Base-by-base conservation (phyloP, 2,329 filamentous ascomycete species). In the Fusarium cicatricum region DNA sequence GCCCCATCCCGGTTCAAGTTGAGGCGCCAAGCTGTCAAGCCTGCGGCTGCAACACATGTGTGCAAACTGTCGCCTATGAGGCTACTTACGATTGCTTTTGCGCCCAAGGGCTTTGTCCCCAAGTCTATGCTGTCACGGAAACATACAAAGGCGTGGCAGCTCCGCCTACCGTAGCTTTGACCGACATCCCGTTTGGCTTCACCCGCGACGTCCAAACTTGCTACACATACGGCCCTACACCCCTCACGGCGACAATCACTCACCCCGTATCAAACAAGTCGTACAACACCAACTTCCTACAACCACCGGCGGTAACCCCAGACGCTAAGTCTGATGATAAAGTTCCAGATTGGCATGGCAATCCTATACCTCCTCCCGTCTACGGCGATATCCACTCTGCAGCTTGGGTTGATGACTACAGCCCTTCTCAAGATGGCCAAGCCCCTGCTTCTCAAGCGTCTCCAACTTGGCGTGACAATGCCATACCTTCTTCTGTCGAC, bases 201-300 rank as follows among this genome's bases (percentile, higher is more conserved):
- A 62, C 58, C 0, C 58, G 42, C 32, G 59, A 62, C 15, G 41
- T 62, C 12, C 58, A 62, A 31, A 62, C 59, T 12, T 62, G 59
- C 21, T 47, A 21, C 9, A 47, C 37, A 11, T 62, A 59, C 14
- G 59, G 59, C 4, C 38, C 59, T 34, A 41, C 41, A 33, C 49
- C 59, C 11, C 15, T 62, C 14, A 55, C 49, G 17, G 58, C 59
- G 2, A 62, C 59, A 11, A 62, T 62, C 41, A 62, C 59, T 5
- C 32, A 62, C 31, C 59, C 58, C 8, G 29, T 62, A 10, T 32
- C 37, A 2, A 40, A 60, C 15, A 21, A 49, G 14, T 44, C 55
- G 8, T 62, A 62, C 32, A 62, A 59, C 32, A 29, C 53, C 54
- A 57, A 57, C 33, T 19, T 12, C n/a, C n/a, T n/a, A n/a, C n/a